phyloP scores from a whole-genome alignment of 345 rosid species.

The Citrus glauca region DNA sequence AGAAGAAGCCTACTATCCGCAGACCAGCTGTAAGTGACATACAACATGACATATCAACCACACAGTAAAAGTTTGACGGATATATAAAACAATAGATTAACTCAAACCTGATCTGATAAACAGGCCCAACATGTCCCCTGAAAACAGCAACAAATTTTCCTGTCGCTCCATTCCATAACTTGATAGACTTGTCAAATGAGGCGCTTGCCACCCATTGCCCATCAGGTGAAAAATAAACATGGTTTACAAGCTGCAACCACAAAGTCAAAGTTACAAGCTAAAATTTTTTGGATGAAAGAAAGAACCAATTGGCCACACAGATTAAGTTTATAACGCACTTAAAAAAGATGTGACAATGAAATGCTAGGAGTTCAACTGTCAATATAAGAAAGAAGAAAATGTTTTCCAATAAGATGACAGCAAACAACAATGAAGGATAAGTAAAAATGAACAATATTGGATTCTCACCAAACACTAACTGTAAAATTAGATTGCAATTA shows the following conservation, averaged over 20 bases:
- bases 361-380: not conserved
- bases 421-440: not conserved
- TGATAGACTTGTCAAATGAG: constrained; percentile 90
- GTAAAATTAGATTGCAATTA: constrained; percentile 2
- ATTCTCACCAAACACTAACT: not conserved
- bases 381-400: not conserved
- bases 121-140: constrained; percentile 92
- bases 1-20: constrained; percentile 95
- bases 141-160: constrained; percentile 85
- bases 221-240: constrained; percentile 93
- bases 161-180: constrained; percentile 85
- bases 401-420: not conserved
- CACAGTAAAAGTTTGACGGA: not conserved
- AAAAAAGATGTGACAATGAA: not conserved
- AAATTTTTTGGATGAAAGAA: not conserved
- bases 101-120: constrained; percentile 78
- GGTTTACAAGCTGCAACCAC: constrained; percentile 79
- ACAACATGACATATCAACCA: constrained; percentile 14
- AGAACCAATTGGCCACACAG: not conserved
- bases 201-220: constrained; percentile 98
- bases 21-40: constrained; percentile 67
- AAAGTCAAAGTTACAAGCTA: constrained; percentile 3
- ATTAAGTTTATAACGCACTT: not conserved
- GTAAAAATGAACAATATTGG: not conserved
- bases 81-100: constrained; percentile 2